phyloP scores from a whole-genome alignment of 169 alveolate species.

The Neospora caninum region DNA sequence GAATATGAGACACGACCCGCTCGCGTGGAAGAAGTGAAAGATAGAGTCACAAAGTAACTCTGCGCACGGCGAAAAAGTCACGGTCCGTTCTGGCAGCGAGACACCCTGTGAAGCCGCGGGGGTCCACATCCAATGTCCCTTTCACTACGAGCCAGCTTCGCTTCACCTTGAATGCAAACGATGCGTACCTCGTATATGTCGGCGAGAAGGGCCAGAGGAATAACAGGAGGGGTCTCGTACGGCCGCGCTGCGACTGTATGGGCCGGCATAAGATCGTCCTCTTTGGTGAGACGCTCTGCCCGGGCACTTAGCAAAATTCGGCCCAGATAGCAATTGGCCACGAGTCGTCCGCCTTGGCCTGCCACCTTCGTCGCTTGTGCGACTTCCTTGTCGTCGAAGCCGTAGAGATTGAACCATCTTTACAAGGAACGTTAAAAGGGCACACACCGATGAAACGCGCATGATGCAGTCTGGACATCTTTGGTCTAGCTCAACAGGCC shows the following conservation, averaged over 20 bases:
- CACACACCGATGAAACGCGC: constrained; percentile 69
- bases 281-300: constrained; percentile 83
- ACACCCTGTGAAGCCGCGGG: too few relatives aligned
- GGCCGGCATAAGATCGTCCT: constrained; percentile 86
- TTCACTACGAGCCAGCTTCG: too few relatives aligned
- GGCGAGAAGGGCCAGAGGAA: constrained; percentile 82
- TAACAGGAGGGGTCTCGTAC: constrained; percentile 83
- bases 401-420: constrained; percentile 91
- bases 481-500: too few relatives aligned
- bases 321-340: constrained; percentile 83
- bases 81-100: too few relatives aligned
- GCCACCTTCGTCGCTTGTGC: constrained; percentile 68
- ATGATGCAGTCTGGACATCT: background rate
- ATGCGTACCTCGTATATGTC: constrained; percentile 87
- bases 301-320: constrained; percentile 87
- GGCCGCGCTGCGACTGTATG: constrained; percentile 86
- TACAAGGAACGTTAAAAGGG: background rate
- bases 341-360: constrained; percentile 66
- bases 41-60: too few relatives aligned
- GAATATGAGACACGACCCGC: too few relatives aligned
- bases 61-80: too few relatives aligned
- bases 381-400: constrained; percentile 76
- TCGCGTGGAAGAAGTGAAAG: too few relatives aligned
- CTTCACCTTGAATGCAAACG: too few relatives aligned
- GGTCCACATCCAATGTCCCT: too few relatives aligned